Percentiles rank a stretch among this genome's conserved stretches.
These are phyloP conservation scores for Allantophomopsis lycopodina DNA, from an alignment of 2,329 filamentous ascomycete genomes.

Conservation along the genomic window DNA sequence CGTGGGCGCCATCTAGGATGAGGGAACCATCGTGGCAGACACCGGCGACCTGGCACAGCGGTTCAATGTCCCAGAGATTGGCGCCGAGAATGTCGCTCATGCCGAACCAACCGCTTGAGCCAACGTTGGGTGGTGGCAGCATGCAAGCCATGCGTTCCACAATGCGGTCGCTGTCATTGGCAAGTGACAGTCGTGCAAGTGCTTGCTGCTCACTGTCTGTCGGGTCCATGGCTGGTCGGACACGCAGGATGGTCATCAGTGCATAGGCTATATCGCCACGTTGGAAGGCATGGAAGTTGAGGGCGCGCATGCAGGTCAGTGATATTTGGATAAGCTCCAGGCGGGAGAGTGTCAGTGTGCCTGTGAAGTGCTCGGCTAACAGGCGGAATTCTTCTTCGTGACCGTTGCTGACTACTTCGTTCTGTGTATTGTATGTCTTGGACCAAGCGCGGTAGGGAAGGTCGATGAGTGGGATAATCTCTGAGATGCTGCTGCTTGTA, in stretches of 20 bases:
- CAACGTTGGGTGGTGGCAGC: constrained; percentile 1
- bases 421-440: background rate
- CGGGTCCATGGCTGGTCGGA: constrained; percentile 11
- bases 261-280: constrained; percentile 18
- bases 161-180: constrained; percentile 18
- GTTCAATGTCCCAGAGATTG: constrained; percentile 19
- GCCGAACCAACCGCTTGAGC: constrained; percentile 7
- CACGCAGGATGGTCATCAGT: constrained; percentile 17
- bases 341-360: constrained; percentile 12
- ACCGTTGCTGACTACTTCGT: background rate
- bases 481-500: background rate
- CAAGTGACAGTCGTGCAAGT: constrained; percentile 17
- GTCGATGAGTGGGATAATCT: background rate
- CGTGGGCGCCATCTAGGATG: constrained; percentile 17
- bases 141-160: constrained; percentile 18
- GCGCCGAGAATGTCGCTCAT: constrained; percentile 13
- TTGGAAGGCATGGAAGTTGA: constrained; percentile 3
- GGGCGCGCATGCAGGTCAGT: constrained; percentile 11
- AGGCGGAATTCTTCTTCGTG: constrained; percentile 6
- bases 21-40: constrained; percentile 17
- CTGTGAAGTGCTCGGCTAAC: constrained; percentile 16
- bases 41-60: constrained; percentile 17
- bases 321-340: constrained; percentile 14
- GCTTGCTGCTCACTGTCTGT: constrained; percentile 16
- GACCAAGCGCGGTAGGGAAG: constrained; percentile 1